phyloP scores from a whole-genome alignment of 2,329 filamentous ascomycete genomes.

The Fusarium sp. region DNA sequence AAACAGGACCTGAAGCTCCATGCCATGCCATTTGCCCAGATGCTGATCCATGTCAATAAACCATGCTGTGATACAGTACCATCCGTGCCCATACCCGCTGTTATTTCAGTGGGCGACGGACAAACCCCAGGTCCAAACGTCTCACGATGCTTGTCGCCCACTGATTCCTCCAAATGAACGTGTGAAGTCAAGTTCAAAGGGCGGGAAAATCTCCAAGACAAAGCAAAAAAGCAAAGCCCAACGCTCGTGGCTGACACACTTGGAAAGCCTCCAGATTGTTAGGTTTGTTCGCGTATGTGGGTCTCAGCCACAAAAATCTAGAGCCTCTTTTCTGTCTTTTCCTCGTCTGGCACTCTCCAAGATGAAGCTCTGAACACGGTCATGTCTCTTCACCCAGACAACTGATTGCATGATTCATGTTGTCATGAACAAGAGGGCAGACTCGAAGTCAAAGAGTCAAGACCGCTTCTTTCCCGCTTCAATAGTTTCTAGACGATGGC shows the following conservation, averaged over 20 bases:
- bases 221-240: slow-evolving; percentile 8
- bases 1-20: slow-evolving; percentile 5
- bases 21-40: background rate
- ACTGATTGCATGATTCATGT: slow-evolving; percentile 9
- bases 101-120: background rate
- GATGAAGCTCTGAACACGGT: slow-evolving; percentile 24
- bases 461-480: slow-evolving; percentile 17
- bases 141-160: slow-evolving; percentile 26
- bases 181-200: background rate
- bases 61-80: slow-evolving; percentile 10
- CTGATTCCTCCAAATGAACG: background rate
- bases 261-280: slow-evolving; percentile 15
- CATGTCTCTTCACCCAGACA: background rate
- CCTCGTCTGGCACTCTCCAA: slow-evolving; percentile 8
- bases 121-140: slow-evolving; percentile 25
- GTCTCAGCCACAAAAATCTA: background rate
- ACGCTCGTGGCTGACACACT: slow-evolving; percentile 34
- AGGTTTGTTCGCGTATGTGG: slow-evolving; percentile 7
- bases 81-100: slow-evolving; percentile 13
- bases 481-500: slow-evolving; percentile 26
- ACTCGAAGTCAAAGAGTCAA: background rate
- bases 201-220: background rate
- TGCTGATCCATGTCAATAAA: background rate
- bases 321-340: background rate
- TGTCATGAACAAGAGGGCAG: background rate